Evolutionary conservation across 495 filamentous ascomycete genomes (phyloP).

Genomic region (Penicillium malachiteum): DNA sequence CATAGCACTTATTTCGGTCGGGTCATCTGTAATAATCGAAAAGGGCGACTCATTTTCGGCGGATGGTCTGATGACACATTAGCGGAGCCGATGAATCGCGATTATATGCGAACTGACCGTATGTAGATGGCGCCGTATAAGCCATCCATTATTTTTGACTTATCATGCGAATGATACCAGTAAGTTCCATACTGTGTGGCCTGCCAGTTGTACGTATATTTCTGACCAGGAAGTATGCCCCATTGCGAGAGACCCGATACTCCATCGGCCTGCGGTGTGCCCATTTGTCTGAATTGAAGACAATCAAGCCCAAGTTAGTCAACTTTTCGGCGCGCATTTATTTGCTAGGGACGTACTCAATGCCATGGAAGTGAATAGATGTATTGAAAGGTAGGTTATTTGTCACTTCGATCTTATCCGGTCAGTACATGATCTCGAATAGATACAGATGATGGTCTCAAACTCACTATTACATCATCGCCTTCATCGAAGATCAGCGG

Average conservation of each 20-base stretch:
- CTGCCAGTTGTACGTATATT: constrained; percentile 46
- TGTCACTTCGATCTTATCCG: constrained; percentile 36
- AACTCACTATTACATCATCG: constrained; percentile 50
- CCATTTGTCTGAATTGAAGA: constrained; percentile 10
- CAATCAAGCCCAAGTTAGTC: neutral
- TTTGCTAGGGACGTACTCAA: constrained; percentile 14
- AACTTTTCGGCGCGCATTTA: neutral
- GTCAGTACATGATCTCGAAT: neutral
- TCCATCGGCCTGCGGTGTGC: constrained; percentile 50
- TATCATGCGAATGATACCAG: constrained; percentile 53
- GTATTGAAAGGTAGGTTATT: constrained; percentile 51
- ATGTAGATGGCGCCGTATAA: constrained; percentile 49
- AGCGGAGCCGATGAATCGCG: neutral
- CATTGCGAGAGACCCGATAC: constrained; percentile 49
- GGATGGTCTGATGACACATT: constrained; percentile 24
- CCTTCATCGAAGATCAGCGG: constrained; percentile 55
- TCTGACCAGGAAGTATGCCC: constrained; percentile 43
- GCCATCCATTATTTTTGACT: constrained; percentile 51
- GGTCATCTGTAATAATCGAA: constrained; percentile 35
- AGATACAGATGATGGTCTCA: neutral
- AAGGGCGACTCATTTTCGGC: constrained; percentile 35
- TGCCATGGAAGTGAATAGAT: constrained; percentile 49
- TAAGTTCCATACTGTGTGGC: constrained; percentile 52
- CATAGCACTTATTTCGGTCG: constrained; percentile 34
- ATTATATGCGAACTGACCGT: constrained; percentile 3